A percentile compares a stretch with the other conserved stretches of the same genome.
These are phyloP conservation scores for Zasmidium angulare DNA, from an alignment of 2,329 filamentous ascomycete species.

Conservation along the genomic window DNA sequence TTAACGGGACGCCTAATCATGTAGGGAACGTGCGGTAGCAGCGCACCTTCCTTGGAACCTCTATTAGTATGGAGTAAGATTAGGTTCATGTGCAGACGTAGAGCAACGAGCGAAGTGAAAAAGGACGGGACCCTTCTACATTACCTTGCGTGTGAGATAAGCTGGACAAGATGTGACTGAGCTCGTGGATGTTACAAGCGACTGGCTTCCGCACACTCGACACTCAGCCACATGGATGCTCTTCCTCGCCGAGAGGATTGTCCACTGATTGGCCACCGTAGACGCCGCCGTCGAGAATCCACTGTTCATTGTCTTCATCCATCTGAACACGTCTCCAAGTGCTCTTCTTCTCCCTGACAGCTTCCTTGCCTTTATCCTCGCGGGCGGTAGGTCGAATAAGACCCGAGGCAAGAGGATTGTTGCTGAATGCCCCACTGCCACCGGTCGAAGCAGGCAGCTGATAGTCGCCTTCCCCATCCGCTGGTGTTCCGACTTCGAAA, in stretches of 20 bases:
- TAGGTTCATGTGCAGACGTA: too few relatives aligned
- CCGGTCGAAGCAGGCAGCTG: conserved; percentile 31
- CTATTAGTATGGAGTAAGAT: too few relatives aligned
- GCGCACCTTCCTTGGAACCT: too few relatives aligned
- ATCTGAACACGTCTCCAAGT: conserved; percentile 54
- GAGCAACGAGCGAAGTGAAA: too few relatives aligned
- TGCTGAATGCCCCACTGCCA: conserved; percentile 62
- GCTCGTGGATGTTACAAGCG: not conserved
- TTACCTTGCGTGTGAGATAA: too few relatives aligned
- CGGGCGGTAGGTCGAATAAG: conserved; percentile 63
- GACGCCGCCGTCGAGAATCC: conserved; percentile 53
- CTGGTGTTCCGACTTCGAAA: conserved; percentile 45
- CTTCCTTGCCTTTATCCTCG: conserved; percentile 50
- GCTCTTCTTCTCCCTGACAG: conserved; percentile 36
- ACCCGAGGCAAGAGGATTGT: conserved; percentile 65
- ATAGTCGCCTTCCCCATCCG: conserved; percentile 31
- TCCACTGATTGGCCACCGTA: conserved; percentile 38
- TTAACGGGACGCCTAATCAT: too few relatives aligned
- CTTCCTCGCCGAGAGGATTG: conserved; percentile 13
- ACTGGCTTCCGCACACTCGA: too few relatives aligned
- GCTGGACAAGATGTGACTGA: not conserved
- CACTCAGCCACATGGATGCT: conserved; percentile 14
- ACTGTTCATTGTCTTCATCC: conserved; percentile 55
- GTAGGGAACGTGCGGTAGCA: too few relatives aligned
- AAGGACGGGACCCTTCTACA: too few relatives aligned